phyloP scores from a whole-genome alignment of 2,329 filamentous ascomycete genomes.

The Cordyceps tenuipes region DNA sequence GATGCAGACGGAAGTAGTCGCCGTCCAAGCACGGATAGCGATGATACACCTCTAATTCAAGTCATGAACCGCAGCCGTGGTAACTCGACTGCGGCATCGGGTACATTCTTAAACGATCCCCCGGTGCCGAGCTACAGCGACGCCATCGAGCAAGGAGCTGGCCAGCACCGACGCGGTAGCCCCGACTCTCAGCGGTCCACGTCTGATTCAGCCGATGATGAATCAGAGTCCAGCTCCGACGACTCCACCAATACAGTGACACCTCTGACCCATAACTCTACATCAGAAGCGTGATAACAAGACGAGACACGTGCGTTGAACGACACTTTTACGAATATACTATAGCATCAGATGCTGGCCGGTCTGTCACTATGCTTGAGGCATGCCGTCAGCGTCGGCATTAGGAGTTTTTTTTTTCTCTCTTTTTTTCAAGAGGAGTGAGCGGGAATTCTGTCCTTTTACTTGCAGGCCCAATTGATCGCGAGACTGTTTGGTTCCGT shows the following conservation, averaged over 20 bases:
- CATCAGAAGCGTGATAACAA: neutral
- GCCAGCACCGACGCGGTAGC: constrained; percentile 6
- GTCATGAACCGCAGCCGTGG: constrained; percentile 43
- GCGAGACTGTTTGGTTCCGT: neutral
- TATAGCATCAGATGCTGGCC: constrained; percentile 6
- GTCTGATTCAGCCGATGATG: neutral
- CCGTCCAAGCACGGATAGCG: constrained; percentile 49
- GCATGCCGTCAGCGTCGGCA: neutral
- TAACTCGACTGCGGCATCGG: constrained; percentile 33
- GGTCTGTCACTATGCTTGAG: neutral
- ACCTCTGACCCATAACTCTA: neutral
- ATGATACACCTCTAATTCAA: constrained; percentile 46
- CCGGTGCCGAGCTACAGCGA: constrained; percentile 80
- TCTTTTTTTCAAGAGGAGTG: neutral
- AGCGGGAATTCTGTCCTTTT: neutral
- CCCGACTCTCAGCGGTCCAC: constrained; percentile 1
- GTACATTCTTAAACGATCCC: constrained; percentile 31
- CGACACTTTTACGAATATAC: constrained; percentile 10
- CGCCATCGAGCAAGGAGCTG: constrained; percentile 49
- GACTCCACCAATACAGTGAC: constrained; percentile 10
- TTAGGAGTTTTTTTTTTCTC: neutral
- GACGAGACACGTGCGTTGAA: neutral
- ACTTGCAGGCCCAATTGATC: neutral
- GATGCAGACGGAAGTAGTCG: constrained; percentile 36
- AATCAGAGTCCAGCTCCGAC: neutral